Evolutionary conservation across 176 grass and related monocot species (phyloP), one percentile per base, ranked within the genome.

Genomic region (Oropetium thomaeum): DNA sequence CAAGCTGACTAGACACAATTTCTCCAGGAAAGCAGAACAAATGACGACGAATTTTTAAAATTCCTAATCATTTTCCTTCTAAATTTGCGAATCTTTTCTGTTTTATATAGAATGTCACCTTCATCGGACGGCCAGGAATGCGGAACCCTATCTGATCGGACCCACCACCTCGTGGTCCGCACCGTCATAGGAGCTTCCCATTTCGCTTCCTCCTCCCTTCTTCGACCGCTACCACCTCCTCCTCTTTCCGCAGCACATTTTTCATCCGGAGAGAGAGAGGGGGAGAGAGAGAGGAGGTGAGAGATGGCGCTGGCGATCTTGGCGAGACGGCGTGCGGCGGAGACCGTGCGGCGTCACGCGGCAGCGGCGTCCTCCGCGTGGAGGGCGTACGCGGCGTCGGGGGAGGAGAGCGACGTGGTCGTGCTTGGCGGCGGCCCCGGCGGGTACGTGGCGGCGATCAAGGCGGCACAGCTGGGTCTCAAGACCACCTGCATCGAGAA

Each of bases 401-500:
- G 6, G 32, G 93, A 93, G 41, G 94, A 97, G 86, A 97, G 89
- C 78, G 94, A 97, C 74, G 94, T 97, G 59, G 90, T 97, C 59
- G 90, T 97, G n/a, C 58, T 97, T 10, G 94, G 94, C 53, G 94
- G 94, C 9, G 94, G 94, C 17, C 94, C 94, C 4, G 94, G 94
- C 1, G 94, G 94, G 19, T 97, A 97, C 83, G 94, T 97, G 58
- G 94, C 94, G 52, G 94, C 94, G 43, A 97, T 97, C 77, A 97
- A 97, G 86, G 94, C 94, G 16, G 88, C 94, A 53, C 94, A 97
- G 83, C 70, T 97, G 39, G 94, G 94, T 54, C 88, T 97, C 53
- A 97, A 93, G 70, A 97, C 94, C 58, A 97, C 94, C 58, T 97
- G 94, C 81, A 89, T 97, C 85, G 94, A 97, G 83, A 97, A 97